Base-by-base conservation (phyloP, 805 yeast species). In the Cyberlindnera veronae region DNA sequence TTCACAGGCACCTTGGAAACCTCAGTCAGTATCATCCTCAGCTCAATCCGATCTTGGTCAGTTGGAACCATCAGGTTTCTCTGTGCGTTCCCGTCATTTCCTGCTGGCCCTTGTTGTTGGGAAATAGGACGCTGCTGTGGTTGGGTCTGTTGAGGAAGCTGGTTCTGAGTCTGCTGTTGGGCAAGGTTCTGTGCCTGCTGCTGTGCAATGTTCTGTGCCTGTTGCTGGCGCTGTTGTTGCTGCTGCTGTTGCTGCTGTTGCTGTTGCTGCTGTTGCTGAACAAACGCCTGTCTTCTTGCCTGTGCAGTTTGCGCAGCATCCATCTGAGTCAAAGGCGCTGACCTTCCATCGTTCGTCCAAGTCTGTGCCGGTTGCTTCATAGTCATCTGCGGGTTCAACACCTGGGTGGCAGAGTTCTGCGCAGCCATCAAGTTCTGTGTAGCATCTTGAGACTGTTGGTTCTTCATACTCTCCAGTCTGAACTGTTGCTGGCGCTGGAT, bases 1-100 rank as follows among this genome's bases (percentile, higher is more conserved):
- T 78, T 75, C 28, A 85, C 74, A 10, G 86, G 83, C 35, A 80
- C 77, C 19, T 75, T 68, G 0, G 84, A 69, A 2, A 84, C 89
- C 45, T 84, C 95, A 24, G 77, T 82, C 42, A 80, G 71, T 31
- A 89, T 72, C 41, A 72, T 72, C 44, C 79, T 74, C 46, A 88
- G 70, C 42, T 69, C 75, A 46, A 69, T 62, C 68, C 77, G 77
- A 68, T 76, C 85, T 46, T 76, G 87, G 29, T 74, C 84, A 16
- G 82, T 62, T 66, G 57, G 78, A 58, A 27, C 47, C 53, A 44
- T 64, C 49, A 48, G 41, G 23, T 34, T 39, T 48, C 43, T 32
- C 22, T 17, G 27, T 6, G 36, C 28, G 18, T 20, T 33, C n/a
- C 36, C 44, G 17, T 9, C 36, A 20, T 32, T 30, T 18, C 13